phyloP scores from a whole-genome alignment of 768 basidiomycete species.

The Pisolithus albus region DNA sequence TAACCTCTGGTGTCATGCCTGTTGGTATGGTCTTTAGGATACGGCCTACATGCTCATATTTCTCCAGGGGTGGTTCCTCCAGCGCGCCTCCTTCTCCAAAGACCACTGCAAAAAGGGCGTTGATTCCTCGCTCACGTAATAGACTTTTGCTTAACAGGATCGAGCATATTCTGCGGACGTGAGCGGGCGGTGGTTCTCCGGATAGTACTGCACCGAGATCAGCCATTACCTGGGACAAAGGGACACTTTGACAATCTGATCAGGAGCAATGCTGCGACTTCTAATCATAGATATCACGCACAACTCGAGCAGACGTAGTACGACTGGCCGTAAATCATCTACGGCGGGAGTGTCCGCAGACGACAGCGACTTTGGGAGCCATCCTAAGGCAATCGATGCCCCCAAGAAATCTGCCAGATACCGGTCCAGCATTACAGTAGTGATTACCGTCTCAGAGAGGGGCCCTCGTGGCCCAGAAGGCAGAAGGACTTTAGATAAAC shows the following conservation, averaged over 20 bases:
- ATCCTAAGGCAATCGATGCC: conserved; percentile 60
- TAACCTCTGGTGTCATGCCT: conserved; percentile 47
- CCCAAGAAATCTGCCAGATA: conserved; percentile 54
- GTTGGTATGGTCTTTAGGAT: conserved; percentile 61
- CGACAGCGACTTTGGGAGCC: conserved; percentile 54
- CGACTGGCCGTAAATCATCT: conserved; percentile 43
- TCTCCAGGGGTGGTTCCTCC: conserved; percentile 54
- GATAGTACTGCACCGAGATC: conserved; percentile 59
- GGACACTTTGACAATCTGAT: conserved; percentile 34
- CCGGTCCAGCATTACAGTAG: conserved; percentile 49
- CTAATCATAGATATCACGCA: conserved; percentile 34
- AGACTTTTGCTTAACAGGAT: conserved; percentile 66
- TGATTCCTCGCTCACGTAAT: conserved; percentile 61
- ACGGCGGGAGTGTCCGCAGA: conserved; percentile 33
- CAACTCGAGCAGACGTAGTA: conserved; percentile 56
- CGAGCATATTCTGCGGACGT: conserved; percentile 53
- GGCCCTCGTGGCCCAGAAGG: conserved; percentile 42
- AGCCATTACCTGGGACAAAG: conserved; percentile 58
- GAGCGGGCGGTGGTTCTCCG: conserved; percentile 32
- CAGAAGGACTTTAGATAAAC: conserved; percentile 47
- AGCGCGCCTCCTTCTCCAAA: conserved; percentile 54
- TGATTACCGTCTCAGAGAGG: conserved; percentile 52
- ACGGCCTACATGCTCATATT: conserved; percentile 64
- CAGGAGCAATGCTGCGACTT: conserved; percentile 6
- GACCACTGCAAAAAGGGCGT: conserved; percentile 60